Conservation (phyloP, 2,329 filamentous ascomycete species). For the Annulohypoxylon truncatum region DNA sequence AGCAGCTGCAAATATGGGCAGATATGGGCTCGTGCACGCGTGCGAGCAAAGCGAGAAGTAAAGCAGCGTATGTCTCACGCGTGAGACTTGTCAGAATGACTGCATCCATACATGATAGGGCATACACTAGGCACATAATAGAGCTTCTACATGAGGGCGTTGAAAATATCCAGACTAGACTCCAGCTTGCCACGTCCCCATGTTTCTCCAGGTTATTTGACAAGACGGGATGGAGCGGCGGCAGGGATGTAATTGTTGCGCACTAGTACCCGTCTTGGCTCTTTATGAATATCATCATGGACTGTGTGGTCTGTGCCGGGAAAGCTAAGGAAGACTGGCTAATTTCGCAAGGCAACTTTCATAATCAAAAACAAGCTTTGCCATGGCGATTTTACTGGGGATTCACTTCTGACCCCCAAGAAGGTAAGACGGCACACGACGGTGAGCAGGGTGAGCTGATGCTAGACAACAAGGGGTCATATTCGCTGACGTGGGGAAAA, state of each 20-base stretch:
- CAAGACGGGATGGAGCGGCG: conserved; percentile 36
- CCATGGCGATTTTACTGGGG: conserved; percentile 25
- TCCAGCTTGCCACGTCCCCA: conserved; percentile 9
- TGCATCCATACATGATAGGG: too few relatives aligned
- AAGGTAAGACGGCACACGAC: conserved; percentile 42
- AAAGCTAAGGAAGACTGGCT: conserved; percentile 4
- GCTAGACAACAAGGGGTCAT: conserved; percentile 18
- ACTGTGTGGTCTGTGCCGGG: conserved; percentile 25
- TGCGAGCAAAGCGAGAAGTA: conserved; percentile 11
- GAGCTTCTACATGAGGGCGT: conserved; percentile 3
- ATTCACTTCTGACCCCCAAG: conserved; percentile 24
- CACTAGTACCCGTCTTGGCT: conserved; percentile 44
- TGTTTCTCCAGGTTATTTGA: conserved; percentile 29
- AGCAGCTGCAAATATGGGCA: conserved; percentile 15
- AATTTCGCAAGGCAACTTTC: conserved; percentile 31
- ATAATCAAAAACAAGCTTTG: conserved; percentile 35
- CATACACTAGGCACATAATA: too few relatives aligned
- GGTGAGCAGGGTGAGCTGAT: conserved; percentile 22
- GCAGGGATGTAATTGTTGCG: conserved; percentile 27
- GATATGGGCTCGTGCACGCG: conserved; percentile 2
- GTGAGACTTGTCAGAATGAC: conserved; percentile 18
- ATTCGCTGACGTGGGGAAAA: conserved; percentile 39
- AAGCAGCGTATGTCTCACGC: conserved; percentile 28
- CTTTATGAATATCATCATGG: conserved; percentile 14
- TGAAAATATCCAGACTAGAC: conserved; percentile 8